Evolutionary conservation across 129 eudicot genomes (phyloP).

Genomic region (Lonicera japonica): DNA sequence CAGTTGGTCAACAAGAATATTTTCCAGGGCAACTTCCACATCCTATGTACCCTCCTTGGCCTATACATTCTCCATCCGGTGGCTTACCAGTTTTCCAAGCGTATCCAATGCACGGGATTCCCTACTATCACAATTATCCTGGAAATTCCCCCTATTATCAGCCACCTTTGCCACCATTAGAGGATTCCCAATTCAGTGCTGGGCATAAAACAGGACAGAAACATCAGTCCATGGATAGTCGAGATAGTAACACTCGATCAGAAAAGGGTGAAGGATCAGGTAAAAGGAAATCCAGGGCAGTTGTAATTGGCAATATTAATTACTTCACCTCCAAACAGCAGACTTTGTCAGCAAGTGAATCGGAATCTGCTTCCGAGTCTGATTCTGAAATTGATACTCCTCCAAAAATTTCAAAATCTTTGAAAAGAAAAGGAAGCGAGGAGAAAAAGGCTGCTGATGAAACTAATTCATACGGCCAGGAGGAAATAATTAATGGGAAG

Average conservation of each 20-base stretch:
- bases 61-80: conserved; percentile 59
- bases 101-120: conserved; percentile 61
- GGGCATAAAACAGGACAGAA: conserved; percentile 37
- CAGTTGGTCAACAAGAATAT: conserved; percentile 50
- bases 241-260: conserved; percentile 36
- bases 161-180: conserved; percentile 49
- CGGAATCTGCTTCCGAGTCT: conserved; percentile 45
- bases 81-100: conserved; percentile 54
- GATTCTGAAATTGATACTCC: conserved; percentile 5
- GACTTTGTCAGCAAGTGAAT: conserved; percentile 37
- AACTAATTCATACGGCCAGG: conserved; percentile 10
- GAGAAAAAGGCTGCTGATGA: conserved; percentile 22
- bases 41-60: conserved; percentile 68
- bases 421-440: conserved; percentile 38
- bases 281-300: conserved; percentile 57
- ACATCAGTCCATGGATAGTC: conserved; percentile 48
- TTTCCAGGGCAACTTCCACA: conserved; percentile 57
- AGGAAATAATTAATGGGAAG: conserved; percentile 23
- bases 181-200: conserved; percentile 30
- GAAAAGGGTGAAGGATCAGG: conserved; percentile 27
- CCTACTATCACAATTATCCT: conserved; percentile 62
- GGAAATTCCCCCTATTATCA: conserved; percentile 52
- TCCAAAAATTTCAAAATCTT: conserved; percentile 15
- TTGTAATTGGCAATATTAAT: conserved; percentile 74
- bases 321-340: conserved; percentile 52